Evolutionary conservation across 1,139 yeast genomes (phyloP), one percentile per base, ranked within the genome.

Genomic region (Geotrichum aggregatum): DNA sequence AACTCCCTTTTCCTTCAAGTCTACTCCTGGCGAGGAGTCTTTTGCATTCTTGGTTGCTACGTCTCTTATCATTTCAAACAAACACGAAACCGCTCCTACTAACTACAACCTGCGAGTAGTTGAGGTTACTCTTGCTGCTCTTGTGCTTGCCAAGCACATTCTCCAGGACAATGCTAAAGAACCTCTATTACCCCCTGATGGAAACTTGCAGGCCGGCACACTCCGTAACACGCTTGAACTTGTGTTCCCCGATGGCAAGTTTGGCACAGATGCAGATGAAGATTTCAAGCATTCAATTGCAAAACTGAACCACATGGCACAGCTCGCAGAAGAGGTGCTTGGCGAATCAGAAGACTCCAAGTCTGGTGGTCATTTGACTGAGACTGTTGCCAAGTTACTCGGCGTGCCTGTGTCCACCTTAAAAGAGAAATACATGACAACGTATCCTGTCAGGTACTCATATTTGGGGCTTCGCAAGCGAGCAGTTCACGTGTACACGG

Each of bases 21-120:
- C 18, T 3, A 24, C 26, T 13, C n/a, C 19, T 2, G 30, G 30
- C 18, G 59, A 64, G 22, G 76, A 80, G 19, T 75, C 76, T 35
- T 68, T 81, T 55, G 76, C 76, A 4, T 82, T 83, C 61, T 75
- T 84, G 49, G 77, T 84, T 48, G 79, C 88, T 42, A 83, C 84
- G 66, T 76, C 85, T 47, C 72, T 83, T 55, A 79, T 80, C 36
- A 77, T 76, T 31, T 77, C 87, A 21, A 82, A 82, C 67, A 84
- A 83, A 64, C 78, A 77, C 55, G 86, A 81, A 62, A 81, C 89
- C 2, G 89, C 85, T 1, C 87, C 89, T 0, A 70, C 75, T 19
- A 80, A 81, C 65, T 84, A 84, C 67, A 84, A 84, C 64, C 71
- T 84, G 62, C 74, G 91, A 47, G 54, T 53, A 2, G 56, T 53